Percentiles rank a stretch among this genome's conserved stretches.
These are phyloP conservation scores for Capsicum rhomboideum DNA, from an alignment of 257 asterid species.

Conservation along the genomic window DNA sequence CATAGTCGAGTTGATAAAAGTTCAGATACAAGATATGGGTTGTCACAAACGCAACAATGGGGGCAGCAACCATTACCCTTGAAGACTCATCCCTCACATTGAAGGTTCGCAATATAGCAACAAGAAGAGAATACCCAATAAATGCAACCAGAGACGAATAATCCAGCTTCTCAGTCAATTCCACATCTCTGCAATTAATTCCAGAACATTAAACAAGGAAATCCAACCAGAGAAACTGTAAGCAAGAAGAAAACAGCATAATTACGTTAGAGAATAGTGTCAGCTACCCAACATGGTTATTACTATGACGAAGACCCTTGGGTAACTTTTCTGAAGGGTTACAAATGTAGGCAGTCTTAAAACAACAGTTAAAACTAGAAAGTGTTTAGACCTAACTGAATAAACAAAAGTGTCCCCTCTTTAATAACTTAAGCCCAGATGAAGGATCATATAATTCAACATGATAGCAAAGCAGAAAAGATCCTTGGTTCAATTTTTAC, in stretches of 20 bases:
- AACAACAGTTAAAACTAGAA: not conserved
- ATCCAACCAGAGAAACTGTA: not conserved
- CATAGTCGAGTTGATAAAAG: conserved; percentile 38
- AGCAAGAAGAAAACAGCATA: not conserved
- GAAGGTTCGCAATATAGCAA: conserved; percentile 42
- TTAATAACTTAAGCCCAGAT: not conserved
- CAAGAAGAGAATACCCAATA: conserved; percentile 43
- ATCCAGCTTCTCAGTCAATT: conserved; percentile 70
- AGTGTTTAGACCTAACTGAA: not conserved
- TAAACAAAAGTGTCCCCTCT: not conserved
- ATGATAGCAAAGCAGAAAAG: not conserved
- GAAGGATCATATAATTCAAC: not conserved
- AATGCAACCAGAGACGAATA: conserved; percentile 46
- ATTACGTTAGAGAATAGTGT: not conserved
- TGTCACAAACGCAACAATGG: conserved; percentile 39
- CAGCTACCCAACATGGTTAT: not conserved
- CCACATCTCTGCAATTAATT: conserved; percentile 48
- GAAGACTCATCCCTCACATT: conserved; percentile 41
- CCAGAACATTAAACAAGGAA: not conserved
- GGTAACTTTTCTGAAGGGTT: not conserved
- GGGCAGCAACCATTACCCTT: conserved; percentile 65
- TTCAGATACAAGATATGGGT: conserved; percentile 52
- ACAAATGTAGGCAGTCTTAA: not conserved
- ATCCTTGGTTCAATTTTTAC: not conserved
- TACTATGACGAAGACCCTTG: not conserved